Percentiles rank a stretch among this genome's conserved stretches.
Conservation (phyloP, 805 yeast species). For the Spathaspora gorwiae region DNA sequence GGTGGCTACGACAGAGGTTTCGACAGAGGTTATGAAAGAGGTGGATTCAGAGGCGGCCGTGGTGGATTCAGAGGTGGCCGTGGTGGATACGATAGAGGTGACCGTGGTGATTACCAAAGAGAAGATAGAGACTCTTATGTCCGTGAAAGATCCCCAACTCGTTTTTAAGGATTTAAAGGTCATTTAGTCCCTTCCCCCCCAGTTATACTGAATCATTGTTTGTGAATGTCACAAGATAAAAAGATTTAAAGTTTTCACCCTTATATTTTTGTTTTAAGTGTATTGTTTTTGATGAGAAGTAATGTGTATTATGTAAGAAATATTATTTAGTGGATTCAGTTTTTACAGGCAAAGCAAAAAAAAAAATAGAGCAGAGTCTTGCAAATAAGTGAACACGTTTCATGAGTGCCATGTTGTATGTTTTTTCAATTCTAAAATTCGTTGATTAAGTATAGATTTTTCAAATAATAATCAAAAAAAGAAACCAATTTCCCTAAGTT, state of each 20-base stretch:
- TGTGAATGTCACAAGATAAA: no score
- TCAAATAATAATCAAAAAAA: no score
- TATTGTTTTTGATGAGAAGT: neutral
- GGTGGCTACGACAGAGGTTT: slow-evolving; percentile 20
- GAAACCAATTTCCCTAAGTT: no score
- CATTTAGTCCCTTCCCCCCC: neutral
- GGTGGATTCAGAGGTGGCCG: slow-evolving; percentile 38
- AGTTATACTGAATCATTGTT: no score
- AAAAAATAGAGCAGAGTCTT: no score
- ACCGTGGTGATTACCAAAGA: slow-evolving; percentile 48
- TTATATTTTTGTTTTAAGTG: neutral
- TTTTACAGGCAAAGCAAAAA: no score
- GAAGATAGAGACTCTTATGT: slow-evolving; percentile 44
- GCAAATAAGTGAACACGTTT: no score
- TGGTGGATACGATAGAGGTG: slow-evolving; percentile 38
- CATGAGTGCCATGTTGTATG: no score
- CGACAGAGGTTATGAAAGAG: slow-evolving; percentile 17
- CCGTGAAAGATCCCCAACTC: slow-evolving; percentile 67
- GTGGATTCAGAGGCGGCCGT: slow-evolving; percentile 34
- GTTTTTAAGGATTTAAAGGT: slow-evolving; percentile 40
- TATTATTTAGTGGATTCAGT: neutral
- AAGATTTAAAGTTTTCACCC: neutral
- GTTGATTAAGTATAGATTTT: no score
- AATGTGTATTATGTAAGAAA: neutral
- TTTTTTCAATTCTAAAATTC: no score